Base-by-base conservation (phyloP, 768 basidiomycete species). In the Gloeopeniophorella convolvens region DNA sequence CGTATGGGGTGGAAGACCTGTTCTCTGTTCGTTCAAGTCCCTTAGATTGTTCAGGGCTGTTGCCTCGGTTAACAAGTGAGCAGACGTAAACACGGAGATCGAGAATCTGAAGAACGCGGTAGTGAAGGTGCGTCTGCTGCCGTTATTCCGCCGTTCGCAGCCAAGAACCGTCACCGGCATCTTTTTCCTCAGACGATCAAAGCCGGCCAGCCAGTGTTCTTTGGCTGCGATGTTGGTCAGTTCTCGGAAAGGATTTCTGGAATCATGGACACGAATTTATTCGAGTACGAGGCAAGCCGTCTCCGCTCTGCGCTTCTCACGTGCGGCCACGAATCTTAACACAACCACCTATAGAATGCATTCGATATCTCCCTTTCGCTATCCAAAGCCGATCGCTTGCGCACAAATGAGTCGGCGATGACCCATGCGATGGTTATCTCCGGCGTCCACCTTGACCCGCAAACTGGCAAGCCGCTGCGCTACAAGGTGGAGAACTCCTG, bases 401-500 rank as follows among this genome's bases (percentile, higher is more conserved):
- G 82, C 60, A 82, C 83, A 16, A 80, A 81, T 45, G 93, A 97
- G 60, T 89, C 86, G 0, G 65, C 84, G 27, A 95, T 96, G 93
- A 97, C 93, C 1, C 94, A 97, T 64, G 91, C 91, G 56, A 88
- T 91, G 89, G 90, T 95, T 35, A 94, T 97, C 64, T 83, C 87
- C 15, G 94, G 79, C 15, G 94, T 94, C 15, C 94, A 97, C 63
- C 70, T 96, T 42, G 92, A 94, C 61, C 66, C 70, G 11, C 69
- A 65, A 47, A 63, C 66, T 2, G 90, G 89, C 45, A 79, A 77
- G 50, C 84, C 92, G 0, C 67, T 94, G 16, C 78, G 91, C n/a
- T 98, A 91, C 77, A 90, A 91, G 68, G 89, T 98, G 16, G 95
- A 98, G 74, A 98, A 98, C 71, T 87, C 84, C 3, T 98, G 95